Base-by-base conservation (phyloP, 1,139 yeast genomes). In the Meyerozyma guilliermondii region DNA sequence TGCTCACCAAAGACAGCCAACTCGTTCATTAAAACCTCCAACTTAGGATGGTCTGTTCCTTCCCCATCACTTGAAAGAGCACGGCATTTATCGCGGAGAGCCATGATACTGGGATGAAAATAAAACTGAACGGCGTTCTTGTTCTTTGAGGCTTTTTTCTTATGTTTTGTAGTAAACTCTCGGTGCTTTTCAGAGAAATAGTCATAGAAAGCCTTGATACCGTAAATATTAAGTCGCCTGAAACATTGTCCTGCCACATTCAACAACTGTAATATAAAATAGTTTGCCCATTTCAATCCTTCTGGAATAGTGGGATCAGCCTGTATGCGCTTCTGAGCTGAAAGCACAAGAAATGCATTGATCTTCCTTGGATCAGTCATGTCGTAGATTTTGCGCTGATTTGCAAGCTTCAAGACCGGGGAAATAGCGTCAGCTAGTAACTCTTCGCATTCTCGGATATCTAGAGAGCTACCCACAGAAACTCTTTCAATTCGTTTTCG, bases 221-320 rank as follows among this genome's bases (percentile, higher is more conserved):
- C 98, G 61, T 92, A 95, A 14, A 85, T 80, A 51, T 83, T 82
- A 38, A 94, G 66, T 44, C 89, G 61, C 52, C 81, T 68, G 37
- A 80, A 63, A 62, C 83, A 78, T 53, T 83, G 88, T 0, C 96
- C 96, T n/a, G 85, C 82, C 36, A 81, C 78, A 3, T 81, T 81
- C 41, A 92, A 63, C 3, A 86, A 56, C 46, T 81, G 86, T 16
- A 85, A 56, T 20, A 79, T 68, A 50, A 76, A 81, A 52, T 67
- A 82, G 48, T 81, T 77, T 20, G 81, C 73, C 91, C 92, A 85
- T 56, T 84, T 84, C 14, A 80, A 53, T 8, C 87, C 88, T 55
- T 83, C 87, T 1, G 82, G 75, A 0, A 83, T 59, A 1, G 68
- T 53, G 2, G 75, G 78, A 51, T 82, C 80, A 43, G 67, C 62